Conservation (phyloP, 1,284 basidiomycete genomes). For the Ustilago shanxiensis region DNA sequence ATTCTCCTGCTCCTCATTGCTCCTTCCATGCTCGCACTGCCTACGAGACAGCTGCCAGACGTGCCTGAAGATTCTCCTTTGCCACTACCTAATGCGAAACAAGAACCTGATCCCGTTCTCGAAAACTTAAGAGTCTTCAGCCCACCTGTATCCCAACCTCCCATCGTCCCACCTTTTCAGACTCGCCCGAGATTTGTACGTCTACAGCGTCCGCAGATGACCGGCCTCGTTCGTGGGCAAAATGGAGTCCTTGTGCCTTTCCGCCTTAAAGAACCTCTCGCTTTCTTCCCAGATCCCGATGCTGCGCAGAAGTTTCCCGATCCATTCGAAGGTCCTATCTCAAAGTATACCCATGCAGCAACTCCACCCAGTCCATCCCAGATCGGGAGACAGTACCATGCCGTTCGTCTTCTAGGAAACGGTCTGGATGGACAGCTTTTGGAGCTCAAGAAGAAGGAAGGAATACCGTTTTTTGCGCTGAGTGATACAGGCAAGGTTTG, state of each 20-base stretch:
- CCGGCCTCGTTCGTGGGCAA: slow-evolving; percentile 23
- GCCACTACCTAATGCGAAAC: background rate
- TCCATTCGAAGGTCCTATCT: background rate
- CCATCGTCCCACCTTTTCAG: background rate
- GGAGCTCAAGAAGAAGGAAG: background rate
- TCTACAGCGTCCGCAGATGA: background rate
- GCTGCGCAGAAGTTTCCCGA: background rate
- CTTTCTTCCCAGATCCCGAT: background rate
- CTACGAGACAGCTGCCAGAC: background rate
- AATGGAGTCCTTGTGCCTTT: slow-evolving; percentile 18
- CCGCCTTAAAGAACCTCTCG: background rate
- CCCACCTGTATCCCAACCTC: background rate
- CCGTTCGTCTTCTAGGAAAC: slow-evolving; percentile 11
- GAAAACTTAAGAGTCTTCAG: background rate
- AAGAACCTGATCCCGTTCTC: background rate
- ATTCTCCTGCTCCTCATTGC: background rate
- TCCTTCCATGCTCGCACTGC: background rate
- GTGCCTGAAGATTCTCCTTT: background rate
- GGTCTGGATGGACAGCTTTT: slow-evolving; percentile 9
- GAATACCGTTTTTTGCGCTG: slow-evolving; percentile 11
- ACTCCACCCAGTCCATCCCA: background rate
- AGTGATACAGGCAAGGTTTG: slow-evolving; percentile 11
- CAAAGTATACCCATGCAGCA: background rate
- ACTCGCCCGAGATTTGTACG: background rate
- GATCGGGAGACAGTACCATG: slow-evolving; percentile 15